phyloP scores from a whole-genome alignment of 306 rosid genomes.

The Malus sylvestris region DNA sequence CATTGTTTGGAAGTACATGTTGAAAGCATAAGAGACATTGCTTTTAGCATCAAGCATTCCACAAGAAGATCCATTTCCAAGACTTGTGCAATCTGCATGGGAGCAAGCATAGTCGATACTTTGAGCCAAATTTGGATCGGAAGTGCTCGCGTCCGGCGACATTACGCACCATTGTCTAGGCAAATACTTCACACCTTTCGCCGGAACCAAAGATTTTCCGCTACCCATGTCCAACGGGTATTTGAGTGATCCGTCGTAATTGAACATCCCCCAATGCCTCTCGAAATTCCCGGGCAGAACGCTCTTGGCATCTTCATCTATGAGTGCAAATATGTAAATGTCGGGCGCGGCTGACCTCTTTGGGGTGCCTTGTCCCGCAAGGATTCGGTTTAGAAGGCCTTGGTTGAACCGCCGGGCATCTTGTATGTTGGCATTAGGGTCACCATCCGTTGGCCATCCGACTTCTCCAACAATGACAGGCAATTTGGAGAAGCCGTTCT shows the following conservation, averaged over 20 bases:
- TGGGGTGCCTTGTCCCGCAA: slow-evolving; percentile 57
- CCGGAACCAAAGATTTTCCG: slow-evolving; percentile 45
- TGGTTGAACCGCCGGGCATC: slow-evolving; percentile 73
- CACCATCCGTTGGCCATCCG: slow-evolving; percentile 97
- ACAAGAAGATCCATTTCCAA: slow-evolving; percentile 69
- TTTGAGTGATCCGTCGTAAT: slow-evolving; percentile 65
- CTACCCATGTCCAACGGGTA: slow-evolving; percentile 51
- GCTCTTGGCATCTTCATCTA: slow-evolving; percentile 89
- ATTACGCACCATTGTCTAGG: slow-evolving; percentile 74
- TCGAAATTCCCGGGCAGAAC: slow-evolving; percentile 76
- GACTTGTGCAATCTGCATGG: slow-evolving; percentile 76
- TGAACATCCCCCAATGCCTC: slow-evolving; percentile 88
- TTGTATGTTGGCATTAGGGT: slow-evolving; percentile 45
- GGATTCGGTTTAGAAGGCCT: slow-evolving; percentile 53
- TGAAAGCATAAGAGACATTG: slow-evolving; percentile 89
- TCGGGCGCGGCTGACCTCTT: slow-evolving; percentile 58
- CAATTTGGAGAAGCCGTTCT: slow-evolving; percentile 64
- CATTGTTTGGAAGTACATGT: slow-evolving; percentile 64
- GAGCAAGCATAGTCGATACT: slow-evolving; percentile 64
- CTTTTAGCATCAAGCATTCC: slow-evolving; percentile 42
- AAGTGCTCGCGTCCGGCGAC: slow-evolving; percentile 47
- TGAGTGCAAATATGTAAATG: slow-evolving; percentile 55
- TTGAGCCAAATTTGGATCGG: slow-evolving; percentile 39
- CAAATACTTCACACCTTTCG: slow-evolving; percentile 70
- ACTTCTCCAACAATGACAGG: slow-evolving; percentile 81